Percentiles rank a stretch among this genome's conserved stretches.
phyloP scores from a whole-genome alignment of 306 rosid genomes.

The Oxytropis ochrocephala region DNA sequence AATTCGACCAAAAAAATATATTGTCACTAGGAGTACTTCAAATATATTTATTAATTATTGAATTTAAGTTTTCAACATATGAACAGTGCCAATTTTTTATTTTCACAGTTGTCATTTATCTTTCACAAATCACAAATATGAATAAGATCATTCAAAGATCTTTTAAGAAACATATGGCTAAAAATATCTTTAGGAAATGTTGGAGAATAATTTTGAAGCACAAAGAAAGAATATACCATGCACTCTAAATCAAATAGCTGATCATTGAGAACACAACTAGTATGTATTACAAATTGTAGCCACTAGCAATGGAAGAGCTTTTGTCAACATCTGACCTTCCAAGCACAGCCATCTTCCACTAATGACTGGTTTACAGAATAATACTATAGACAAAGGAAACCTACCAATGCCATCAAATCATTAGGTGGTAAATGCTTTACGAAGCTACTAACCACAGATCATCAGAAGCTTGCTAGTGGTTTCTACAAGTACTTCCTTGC shows the following conservation, averaged over 20 bases:
- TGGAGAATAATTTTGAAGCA: background rate
- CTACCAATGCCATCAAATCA: conserved; percentile 10
- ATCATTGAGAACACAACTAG: background rate
- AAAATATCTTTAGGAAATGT: no score
- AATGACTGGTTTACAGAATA: conserved; percentile 5
- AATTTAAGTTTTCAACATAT: no score
- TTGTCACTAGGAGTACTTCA: no score
- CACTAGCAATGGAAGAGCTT: conserved; percentile 9
- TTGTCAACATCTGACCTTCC: conserved; percentile 4
- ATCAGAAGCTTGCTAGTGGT: background rate
- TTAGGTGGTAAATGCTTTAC: background rate
- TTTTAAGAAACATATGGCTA: no score
- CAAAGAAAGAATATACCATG: background rate
- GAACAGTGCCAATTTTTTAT: no score
- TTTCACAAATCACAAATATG: no score
- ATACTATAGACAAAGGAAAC: conserved; percentile 1
- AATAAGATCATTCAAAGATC: no score
- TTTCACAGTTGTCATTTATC: no score
- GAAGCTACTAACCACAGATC: background rate
- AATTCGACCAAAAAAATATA: no score
- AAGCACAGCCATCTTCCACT: conserved; percentile 1
- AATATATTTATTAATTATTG: no score
- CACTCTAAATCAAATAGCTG: background rate
- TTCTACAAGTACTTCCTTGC: conserved; percentile 77
- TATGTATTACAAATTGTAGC: conserved; percentile 14